Evolutionary conservation across 345 rosid species (phyloP).

Genomic region (Dipteronia dyeriana): DNA sequence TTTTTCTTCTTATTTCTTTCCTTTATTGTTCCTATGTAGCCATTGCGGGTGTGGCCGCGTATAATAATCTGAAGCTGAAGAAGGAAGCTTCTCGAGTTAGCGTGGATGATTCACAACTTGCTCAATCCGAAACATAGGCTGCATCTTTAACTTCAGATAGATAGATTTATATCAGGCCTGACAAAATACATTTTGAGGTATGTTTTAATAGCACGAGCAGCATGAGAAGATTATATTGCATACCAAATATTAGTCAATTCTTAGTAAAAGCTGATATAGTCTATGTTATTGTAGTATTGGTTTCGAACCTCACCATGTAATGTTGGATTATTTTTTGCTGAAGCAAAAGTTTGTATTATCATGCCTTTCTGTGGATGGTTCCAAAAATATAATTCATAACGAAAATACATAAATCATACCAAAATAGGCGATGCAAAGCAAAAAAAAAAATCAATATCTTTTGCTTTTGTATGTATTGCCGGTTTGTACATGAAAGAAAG

Average conservation of each 20-base stretch:
- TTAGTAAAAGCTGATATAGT: background rate
- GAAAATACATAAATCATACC: too few species aligned
- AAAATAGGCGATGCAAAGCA: too few species aligned
- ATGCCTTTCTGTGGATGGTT: background rate
- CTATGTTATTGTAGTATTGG: background rate
- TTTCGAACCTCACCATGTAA: background rate
- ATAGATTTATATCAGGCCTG: constrained; percentile 16
- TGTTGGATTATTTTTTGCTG: background rate
- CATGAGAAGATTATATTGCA: constrained; percentile 24
- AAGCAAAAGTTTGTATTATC: background rate
- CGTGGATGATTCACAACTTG: constrained; percentile 34
- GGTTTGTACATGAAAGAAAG: too few species aligned
- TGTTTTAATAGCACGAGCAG: background rate
- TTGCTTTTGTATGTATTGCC: too few species aligned
- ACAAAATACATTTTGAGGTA: constrained; percentile 31
- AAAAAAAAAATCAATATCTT: too few species aligned
- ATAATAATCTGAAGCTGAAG: constrained; percentile 83
- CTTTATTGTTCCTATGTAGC: constrained; percentile 44
- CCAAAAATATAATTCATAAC: too few species aligned
- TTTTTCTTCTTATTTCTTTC: background rate
- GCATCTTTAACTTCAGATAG: constrained; percentile 35
- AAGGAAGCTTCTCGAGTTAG: constrained; percentile 67
- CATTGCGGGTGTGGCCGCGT: constrained; percentile 95
- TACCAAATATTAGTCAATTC: background rate
- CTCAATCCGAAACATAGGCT: constrained; percentile 48